Evolutionary conservation across 1,139 yeast genomes (phyloP), one percentile per base, ranked within the genome.

Genomic region (Blastobotrys indianensis): DNA sequence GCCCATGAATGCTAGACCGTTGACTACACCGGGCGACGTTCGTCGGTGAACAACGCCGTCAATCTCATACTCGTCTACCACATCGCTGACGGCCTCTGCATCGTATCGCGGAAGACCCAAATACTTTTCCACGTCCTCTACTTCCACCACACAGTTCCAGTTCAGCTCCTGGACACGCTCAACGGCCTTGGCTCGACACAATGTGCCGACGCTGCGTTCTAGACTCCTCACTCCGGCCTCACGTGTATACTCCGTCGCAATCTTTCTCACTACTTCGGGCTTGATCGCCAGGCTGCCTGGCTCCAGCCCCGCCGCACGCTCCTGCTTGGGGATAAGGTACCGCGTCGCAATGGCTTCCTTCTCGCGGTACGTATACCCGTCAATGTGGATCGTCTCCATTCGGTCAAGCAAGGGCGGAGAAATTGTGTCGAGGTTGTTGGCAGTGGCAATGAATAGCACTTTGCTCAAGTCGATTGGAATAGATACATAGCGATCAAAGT

Each of bases 201-300:
- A 70, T 0, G 85, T 74, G 1, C 88, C 88, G 46, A 86, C 68
- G 48, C 74, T 73, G 44, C 95, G 71, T 59, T 86, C 95, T 51
- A 86, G 69, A 52, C 78, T 80, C 42, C 97, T 74, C 3, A 88
- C 95, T 1, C 97, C 97, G 0, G 95, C 80, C 62, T 88, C 97
- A 50, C 94, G 71, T 1, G 95, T 85, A 61, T 87, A 88, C 51
- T 77, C 78, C 4, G 79, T 68, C 30, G 83, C 82, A 35, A 88
- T 72, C 48, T 75, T 73, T 73, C 82, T 69, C 11, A 86, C 74
- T 0, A 74, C 72, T 2, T 76, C 78, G 16, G 66, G 66, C 54
- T 74, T 62, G 51, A 80, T 43, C 8, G 65, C 63, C 32, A 56
- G 56, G 1, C 67, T 70, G 4, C 25, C 25, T 1, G 60, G 52